phyloP scores from a whole-genome alignment of 768 basidiomycete genomes.

The Rhodotorula toruloides region DNA sequence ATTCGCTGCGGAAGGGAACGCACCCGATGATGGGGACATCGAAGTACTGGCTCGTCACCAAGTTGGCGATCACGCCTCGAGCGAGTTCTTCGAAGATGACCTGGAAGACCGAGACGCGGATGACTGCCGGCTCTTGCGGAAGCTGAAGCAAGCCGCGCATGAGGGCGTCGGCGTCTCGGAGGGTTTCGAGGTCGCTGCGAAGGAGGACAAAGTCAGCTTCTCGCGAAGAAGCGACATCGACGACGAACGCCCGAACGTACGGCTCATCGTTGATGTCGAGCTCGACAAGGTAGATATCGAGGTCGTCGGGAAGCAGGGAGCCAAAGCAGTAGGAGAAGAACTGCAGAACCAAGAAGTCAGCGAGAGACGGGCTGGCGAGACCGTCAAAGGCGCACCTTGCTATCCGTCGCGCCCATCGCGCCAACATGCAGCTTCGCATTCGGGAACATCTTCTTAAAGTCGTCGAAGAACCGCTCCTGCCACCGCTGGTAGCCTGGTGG shows the following conservation, averaged over 20 bases:
- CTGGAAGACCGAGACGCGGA: slow-evolving; percentile 14
- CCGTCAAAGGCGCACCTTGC: not conserved
- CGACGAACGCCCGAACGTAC: not conserved
- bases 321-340: slow-evolving; percentile 30
- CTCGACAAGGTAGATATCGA: slow-evolving; percentile 29
- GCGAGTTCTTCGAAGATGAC: slow-evolving; percentile 24
- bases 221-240: not conserved
- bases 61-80: not conserved
- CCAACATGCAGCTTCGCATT: slow-evolving; percentile 15
- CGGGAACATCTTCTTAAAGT: slow-evolving; percentile 24
- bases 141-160: slow-evolving; percentile 14
- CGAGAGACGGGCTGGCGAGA: not conserved
- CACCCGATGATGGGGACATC: slow-evolving; percentile 29
- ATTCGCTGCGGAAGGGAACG: not conserved
- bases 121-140: slow-evolving; percentile 25
- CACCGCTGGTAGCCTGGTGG: slow-evolving; percentile 13
- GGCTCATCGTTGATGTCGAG: slow-evolving; percentile 27
- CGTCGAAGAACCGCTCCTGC: slow-evolving; percentile 20
- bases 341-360: not conserved
- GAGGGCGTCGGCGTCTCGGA: slow-evolving; percentile 14
- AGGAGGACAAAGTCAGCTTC: not conserved
- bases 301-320: slow-evolving; percentile 10
- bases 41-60: slow-evolving; percentile 16
- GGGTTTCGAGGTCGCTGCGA: not conserved
- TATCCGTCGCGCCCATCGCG: slow-evolving; percentile 12